Percentiles rank a stretch among this genome's conserved stretches.
Conservation (phyloP, 163 green algal species). For the Scenedesmus sp. region DNA sequence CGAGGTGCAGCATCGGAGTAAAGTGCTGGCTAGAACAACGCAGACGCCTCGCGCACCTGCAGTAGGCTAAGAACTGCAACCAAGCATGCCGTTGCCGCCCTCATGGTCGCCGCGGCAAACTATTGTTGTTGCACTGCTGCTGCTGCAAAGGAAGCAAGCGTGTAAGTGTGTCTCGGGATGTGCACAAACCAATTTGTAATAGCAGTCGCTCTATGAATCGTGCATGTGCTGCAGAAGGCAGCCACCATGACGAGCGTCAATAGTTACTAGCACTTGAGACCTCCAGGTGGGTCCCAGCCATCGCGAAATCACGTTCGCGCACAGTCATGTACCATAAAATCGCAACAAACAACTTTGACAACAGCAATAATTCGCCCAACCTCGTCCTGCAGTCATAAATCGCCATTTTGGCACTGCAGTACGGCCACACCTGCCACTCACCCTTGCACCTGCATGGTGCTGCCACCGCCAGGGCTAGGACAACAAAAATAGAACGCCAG, state of each 20-base stretch:
- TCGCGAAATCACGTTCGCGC: not conserved
- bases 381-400: no score
- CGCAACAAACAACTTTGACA: no score
- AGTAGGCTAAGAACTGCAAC: slow-evolving; percentile 7
- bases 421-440: no score
- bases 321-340: no score
- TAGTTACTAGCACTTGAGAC: not conserved
- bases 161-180: not conserved
- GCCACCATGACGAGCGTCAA: not conserved
- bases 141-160: not conserved
- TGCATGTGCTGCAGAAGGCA: not conserved
- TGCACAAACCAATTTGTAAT: not conserved
- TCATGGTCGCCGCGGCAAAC: slow-evolving; percentile 5
- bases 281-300: not conserved
- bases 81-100: slow-evolving; percentile 11
- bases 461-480: no score
- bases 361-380: no score
- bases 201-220: not conserved
- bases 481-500: no score
- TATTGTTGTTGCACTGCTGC: slow-evolving; percentile 12
- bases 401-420: no score
- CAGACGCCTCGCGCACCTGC: not conserved
- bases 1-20: not conserved
- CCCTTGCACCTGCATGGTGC: no score
- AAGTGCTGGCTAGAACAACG: not conserved